Evolutionary conservation across 176 grass and related monocot genomes (phyloP), one percentile per base, ranked within the genome.

Genomic region (Pharus latifolius): DNA sequence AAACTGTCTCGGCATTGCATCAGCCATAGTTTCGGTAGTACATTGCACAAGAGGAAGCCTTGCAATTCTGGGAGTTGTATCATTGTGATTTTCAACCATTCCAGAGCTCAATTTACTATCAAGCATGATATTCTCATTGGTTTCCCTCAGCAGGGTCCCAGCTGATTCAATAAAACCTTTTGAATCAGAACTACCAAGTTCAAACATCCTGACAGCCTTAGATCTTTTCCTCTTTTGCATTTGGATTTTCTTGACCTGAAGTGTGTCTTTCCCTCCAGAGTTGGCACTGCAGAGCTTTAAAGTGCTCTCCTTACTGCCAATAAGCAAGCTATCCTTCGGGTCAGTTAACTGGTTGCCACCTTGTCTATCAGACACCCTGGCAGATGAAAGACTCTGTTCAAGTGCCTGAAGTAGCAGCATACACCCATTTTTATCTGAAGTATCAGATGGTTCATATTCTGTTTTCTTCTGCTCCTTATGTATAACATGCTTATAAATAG

Each of bases 331-430:
- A 43, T 57, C 62, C 48, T 74, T 67, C 40, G 43, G 9, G 34
- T 74, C 16, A 63, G 57, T 58, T 44, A 76, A 65, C 7, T 49
- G 56, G 17, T 76, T 18, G 45, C 19, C 48, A 75, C 3, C 60
- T 49, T 65, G 57, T 52, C 6, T 15, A 32, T 15, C n/a, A 44
- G 34, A 59, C 7, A 58, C 15, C 60, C 51, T 71, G 63, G 12
- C 48, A 70, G 77, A 10, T 65, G 83, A 71, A 56, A 86, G 72
- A 59, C 81, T 57, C 34, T 86, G 77, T 65, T 81, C 83, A 6
- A 81, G 65, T 65, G 78, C 83, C 83, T 81, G 72, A 81, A 86
- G 56, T 44, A 86, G 72, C 72, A 81, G 72, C 58, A 81, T 81
- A 51, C 72, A 86, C 19, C 77, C 83, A 65, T 86, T 76, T 81